A percentile compares a stretch with the other conserved stretches of the same genome.
These are phyloP conservation scores for Suillus luteus DNA, from an alignment of 768 basidiomycete genomes.

Conservation along the genomic window DNA sequence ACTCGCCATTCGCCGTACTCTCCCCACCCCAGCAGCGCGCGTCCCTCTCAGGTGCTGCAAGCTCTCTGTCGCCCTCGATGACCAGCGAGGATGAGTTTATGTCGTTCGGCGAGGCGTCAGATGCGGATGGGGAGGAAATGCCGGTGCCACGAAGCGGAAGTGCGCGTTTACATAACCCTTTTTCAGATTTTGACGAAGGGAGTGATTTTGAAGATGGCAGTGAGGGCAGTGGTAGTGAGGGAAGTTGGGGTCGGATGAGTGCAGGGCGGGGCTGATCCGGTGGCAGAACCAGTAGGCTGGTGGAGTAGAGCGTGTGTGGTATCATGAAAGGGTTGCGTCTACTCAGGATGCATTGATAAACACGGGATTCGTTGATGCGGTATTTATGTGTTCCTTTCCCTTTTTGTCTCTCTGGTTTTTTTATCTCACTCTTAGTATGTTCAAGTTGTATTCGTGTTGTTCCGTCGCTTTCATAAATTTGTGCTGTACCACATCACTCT, in stretches of 20 bases:
- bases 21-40: not conserved
- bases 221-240: conserved; percentile 2
- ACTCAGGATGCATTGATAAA: not conserved
- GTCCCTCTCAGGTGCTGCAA: not conserved
- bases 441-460: not conserved
- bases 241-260: conserved; percentile 5
- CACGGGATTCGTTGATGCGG: not conserved
- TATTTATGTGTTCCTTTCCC: not conserved
- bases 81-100: conserved; percentile 7
- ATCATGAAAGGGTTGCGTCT: not conserved
- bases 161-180: not conserved
- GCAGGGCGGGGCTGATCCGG: not conserved
- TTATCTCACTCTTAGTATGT: not conserved
- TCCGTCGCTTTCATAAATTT: not conserved
- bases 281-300: not conserved
- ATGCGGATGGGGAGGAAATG: not conserved
- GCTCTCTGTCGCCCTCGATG: not conserved
- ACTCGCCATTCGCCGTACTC: not conserved
- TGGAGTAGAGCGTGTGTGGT: not conserved
- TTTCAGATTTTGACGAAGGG: conserved; percentile 3
- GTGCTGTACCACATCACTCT: not conserved
- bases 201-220: conserved; percentile 1
- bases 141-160: not conserved
- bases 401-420: not conserved
- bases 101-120: conserved; percentile 2